These are phyloP conservation scores for Leonotis leonurus DNA, from an alignment of 257 asterid genomes.

Conservation along the genomic window DNA sequence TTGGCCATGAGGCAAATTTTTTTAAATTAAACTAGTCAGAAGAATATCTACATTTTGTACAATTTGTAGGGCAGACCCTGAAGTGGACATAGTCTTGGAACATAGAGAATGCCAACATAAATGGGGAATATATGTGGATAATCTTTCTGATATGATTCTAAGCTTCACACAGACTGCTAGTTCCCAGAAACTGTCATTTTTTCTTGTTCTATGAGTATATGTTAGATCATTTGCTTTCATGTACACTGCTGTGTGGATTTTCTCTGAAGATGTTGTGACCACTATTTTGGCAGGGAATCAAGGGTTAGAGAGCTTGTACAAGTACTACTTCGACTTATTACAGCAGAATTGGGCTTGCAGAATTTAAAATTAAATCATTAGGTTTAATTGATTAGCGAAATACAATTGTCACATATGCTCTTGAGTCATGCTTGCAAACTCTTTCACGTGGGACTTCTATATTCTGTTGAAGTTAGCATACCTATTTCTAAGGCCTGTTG, in stretches of 20 bases:
- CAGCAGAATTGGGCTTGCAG: conserved; percentile 63
- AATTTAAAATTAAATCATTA: conserved; percentile 35
- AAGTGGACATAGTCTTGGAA: not conserved
- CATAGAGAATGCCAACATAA: not conserved
- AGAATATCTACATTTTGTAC: not conserved
- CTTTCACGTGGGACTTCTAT: not conserved
- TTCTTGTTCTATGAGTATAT: not conserved
- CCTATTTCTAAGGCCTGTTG: not conserved
- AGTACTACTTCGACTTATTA: conserved; percentile 59
- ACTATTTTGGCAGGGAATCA: conserved; percentile 56
- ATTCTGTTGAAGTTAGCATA: not conserved
- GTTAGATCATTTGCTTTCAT: not conserved
- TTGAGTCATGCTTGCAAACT: not conserved
- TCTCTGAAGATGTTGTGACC: conserved; percentile 5
- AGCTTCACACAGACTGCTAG: too few relatives aligned
- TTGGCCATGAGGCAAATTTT: not conserved
- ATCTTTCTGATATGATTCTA: not conserved
- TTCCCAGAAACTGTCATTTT: not conserved
- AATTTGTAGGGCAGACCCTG: not conserved
- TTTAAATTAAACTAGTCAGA: not conserved
- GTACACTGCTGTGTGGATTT: not conserved
- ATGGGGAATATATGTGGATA: not conserved
- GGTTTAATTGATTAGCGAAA: not conserved
- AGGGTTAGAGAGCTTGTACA: conserved; percentile 77
- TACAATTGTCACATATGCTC: not conserved